Conservation (phyloP, 2,329 filamentous ascomycete species). For the Hortaea werneckii region DNA sequence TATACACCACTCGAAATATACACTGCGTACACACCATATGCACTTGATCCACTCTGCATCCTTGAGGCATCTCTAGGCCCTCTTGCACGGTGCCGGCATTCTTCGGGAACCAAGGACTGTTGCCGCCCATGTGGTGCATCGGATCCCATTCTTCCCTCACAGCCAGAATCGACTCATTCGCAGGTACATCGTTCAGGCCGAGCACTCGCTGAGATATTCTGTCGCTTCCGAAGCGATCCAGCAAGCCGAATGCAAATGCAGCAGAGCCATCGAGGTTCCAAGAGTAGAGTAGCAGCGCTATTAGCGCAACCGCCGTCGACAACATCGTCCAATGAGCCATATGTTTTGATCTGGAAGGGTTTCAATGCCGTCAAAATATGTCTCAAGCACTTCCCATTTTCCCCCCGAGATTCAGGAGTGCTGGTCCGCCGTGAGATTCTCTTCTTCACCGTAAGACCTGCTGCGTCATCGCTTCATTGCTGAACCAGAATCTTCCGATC, state of each 20-base stretch:
- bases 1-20: background rate
- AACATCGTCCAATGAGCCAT: background rate
- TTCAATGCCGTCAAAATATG: too few species aligned
- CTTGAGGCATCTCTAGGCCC: conserved; percentile 35
- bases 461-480: too few species aligned
- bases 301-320: background rate
- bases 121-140: conserved; percentile 44
- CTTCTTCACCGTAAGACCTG: too few species aligned
- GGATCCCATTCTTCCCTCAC: conserved; percentile 33
- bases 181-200: background rate
- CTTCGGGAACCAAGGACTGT: conserved; percentile 47
- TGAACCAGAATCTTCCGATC: too few species aligned
- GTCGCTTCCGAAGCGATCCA: background rate
- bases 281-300: background rate
- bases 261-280: background rate
- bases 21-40: conserved; percentile 39
- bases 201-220: background rate
- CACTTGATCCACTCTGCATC: conserved; percentile 46
- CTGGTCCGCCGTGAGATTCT: too few species aligned
- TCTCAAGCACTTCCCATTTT: too few species aligned
- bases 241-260: background rate
- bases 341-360: too few species aligned
- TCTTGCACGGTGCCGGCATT: conserved; percentile 30
- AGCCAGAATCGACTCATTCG: background rate
- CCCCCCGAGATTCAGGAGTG: too few species aligned